Percentiles rank a stretch among this genome's conserved stretches.
Evolutionary conservation across 495 filamentous ascomycete species (phyloP).

Genomic region (Podospora pseudocomata): DNA sequence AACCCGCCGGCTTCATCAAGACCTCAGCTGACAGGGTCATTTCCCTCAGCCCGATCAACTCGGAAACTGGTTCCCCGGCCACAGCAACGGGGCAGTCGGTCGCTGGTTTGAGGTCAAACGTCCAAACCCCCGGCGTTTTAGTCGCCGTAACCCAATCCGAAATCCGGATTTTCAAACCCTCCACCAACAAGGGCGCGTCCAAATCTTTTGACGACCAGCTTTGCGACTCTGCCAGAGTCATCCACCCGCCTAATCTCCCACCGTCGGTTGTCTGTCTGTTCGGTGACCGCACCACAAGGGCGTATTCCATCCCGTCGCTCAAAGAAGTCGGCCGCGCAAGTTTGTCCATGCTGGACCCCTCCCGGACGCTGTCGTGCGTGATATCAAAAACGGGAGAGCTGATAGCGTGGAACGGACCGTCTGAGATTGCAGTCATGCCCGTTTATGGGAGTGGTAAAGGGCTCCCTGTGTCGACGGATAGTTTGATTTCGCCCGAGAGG

Average conservation of each 20-base stretch:
- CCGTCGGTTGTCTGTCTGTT: slow-evolving; percentile 81
- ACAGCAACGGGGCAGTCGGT: slow-evolving; percentile 70
- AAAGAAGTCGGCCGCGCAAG: slow-evolving; percentile 74
- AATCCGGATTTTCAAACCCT: slow-evolving; percentile 80
- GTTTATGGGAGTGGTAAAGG: slow-evolving; percentile 69
- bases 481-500: slow-evolving; percentile 70
- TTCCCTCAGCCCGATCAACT: slow-evolving; percentile 70
- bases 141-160: slow-evolving; percentile 65
- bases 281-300: slow-evolving; percentile 69
- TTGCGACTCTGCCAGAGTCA: slow-evolving; percentile 72
- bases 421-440: slow-evolving; percentile 73
- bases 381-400: slow-evolving; percentile 76
- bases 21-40: slow-evolving; percentile 67
- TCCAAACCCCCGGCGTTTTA: slow-evolving; percentile 65
- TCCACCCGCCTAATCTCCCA: slow-evolving; percentile 66
- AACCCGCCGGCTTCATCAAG: slow-evolving; percentile 60
- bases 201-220: slow-evolving; percentile 80
- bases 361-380: slow-evolving; percentile 60
- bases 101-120: slow-evolving; percentile 64
- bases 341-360: slow-evolving; percentile 66
- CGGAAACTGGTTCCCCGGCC: slow-evolving; percentile 71
- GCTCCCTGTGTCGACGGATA: slow-evolving; percentile 56
- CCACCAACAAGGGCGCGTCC: slow-evolving; percentile 77
- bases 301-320: slow-evolving; percentile 78
- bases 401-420: slow-evolving; percentile 84